Evolutionary conservation across 2,329 filamentous ascomycete species (phyloP), one percentile per base, ranked within the genome.

Genomic region (Colletotrichum incanum): DNA sequence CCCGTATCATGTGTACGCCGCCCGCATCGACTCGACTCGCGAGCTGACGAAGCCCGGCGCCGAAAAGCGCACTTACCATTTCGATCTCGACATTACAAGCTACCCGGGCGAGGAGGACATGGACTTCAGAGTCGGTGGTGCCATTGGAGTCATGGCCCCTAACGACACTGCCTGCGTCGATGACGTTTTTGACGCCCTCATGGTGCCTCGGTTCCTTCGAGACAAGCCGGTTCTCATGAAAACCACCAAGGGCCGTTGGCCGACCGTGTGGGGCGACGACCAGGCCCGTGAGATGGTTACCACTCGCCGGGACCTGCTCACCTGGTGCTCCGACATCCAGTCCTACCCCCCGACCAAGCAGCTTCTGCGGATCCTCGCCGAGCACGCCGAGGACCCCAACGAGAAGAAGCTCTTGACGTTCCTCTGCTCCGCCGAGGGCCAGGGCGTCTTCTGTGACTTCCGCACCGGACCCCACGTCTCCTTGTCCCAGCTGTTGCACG

Each of bases 231-330:
- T 98, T 23, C 86, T 93, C 23, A 84, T 98, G 76, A 92, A 91
- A 80, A 98, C 96, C 0, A 90, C 88, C 45, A 90, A 88, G 73
- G 96, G 96, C 43, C 90, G 96, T 61, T 99, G 96, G 96, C 96
- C 96, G 5, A 99, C 96, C 0, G 97, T 99, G 61, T 99, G 96
- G 96, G 96, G 96, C 52, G 94, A 97, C 2, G 96, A 98, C 26
- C 84, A 93, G 81, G 84, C 95, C 8, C 91, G 96, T 68, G 92
- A 96, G 80, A 86, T 99, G n/a, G 86, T 95, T 67, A 98, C 96
- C 4, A 98, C 95, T 0, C 91, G 96, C 59, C 90, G 96, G 61
- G 96, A 97, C 80, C 86, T 99, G n/a, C 86, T 99, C 67, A 97
- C 93, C 12, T 99, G 96, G 96, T 98, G 95, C 80, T 92, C 93